Percentiles rank a stretch among this genome's conserved stretches.
phyloP scores from a whole-genome alignment of 495 filamentous ascomycete species.

The Talaromyces thailandensis region DNA sequence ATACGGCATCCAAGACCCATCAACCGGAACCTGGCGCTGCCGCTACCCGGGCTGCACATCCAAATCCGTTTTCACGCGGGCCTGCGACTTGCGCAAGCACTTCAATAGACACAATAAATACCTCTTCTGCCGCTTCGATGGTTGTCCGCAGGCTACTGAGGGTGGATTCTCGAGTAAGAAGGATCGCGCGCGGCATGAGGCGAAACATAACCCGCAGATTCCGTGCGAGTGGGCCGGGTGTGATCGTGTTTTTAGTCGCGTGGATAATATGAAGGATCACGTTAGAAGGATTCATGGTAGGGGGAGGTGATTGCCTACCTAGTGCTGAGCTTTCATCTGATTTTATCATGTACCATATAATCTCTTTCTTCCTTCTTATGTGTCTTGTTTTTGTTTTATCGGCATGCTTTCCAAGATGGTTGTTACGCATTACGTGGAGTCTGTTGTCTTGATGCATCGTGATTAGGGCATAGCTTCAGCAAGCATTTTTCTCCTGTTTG shows the following conservation, averaged over 20 bases:
- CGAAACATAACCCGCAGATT: conserved; percentile 53
- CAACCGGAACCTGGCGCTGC: conserved; percentile 45
- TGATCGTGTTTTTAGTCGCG: conserved; percentile 49
- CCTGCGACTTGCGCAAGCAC: conserved; percentile 58
- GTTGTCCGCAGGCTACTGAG: conserved; percentile 46
- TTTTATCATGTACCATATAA: not conserved
- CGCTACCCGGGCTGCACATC: conserved; percentile 49
- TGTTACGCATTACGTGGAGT: conserved; percentile 9
- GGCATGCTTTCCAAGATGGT: not conserved
- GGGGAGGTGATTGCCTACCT: not conserved
- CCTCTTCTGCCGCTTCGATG: conserved; percentile 52
- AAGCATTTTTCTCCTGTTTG: not conserved
- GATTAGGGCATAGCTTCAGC: not conserved
- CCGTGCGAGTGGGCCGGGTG: conserved; percentile 50
- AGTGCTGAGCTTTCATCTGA: not conserved
- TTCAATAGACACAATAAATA: conserved; percentile 54
- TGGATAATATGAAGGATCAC: conserved; percentile 59
- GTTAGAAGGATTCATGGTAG: conserved; percentile 38
- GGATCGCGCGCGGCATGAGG: conserved; percentile 52
- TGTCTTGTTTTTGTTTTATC: not conserved
- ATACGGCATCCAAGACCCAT: conserved; percentile 11
- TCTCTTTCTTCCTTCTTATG: not conserved
- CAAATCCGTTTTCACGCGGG: conserved; percentile 45
- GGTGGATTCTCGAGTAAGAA: conserved; percentile 59
- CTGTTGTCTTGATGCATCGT: conserved; percentile 6